Conservation (phyloP, 768 basidiomycete genomes). For the Tricholoma hemisulphureum region DNA sequence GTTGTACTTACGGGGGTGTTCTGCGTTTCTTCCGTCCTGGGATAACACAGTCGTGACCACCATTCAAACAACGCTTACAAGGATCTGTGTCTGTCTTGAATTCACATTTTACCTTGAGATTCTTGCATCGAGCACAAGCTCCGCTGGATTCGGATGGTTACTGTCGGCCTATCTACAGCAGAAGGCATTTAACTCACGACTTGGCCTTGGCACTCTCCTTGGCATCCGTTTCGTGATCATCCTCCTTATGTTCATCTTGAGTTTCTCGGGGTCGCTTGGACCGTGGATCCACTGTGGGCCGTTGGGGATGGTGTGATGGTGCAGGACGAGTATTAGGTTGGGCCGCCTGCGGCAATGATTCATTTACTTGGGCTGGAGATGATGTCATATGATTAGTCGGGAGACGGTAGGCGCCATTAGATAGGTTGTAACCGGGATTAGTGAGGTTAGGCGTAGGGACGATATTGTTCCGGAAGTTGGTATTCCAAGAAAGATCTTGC, state of each 20-base stretch:
- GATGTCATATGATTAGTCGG: conserved; percentile 3
- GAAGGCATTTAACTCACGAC: conserved; percentile 33
- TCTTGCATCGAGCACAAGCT: conserved; percentile 73
- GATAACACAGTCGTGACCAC: conserved; percentile 71
- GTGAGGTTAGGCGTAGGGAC: conserved; percentile 5
- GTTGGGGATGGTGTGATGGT: conserved; percentile 20
- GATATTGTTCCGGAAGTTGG: conserved; percentile 9
- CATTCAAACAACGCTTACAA: conserved; percentile 72
- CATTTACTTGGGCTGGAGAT: conserved; percentile 30
- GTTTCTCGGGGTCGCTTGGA: conserved; percentile 38
- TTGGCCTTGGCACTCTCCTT: conserved; percentile 43
- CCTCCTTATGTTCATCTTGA: conserved; percentile 31
- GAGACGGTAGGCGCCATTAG: conserved; percentile 6
- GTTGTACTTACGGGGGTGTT: conserved; percentile 64
- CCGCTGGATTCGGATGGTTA: conserved; percentile 33
- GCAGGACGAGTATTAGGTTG: conserved; percentile 7
- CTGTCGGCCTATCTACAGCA: neutral
- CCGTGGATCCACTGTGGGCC: conserved; percentile 21
- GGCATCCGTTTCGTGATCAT: conserved; percentile 37
- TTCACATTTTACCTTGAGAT: conserved; percentile 70
- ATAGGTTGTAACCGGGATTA: conserved; percentile 11
- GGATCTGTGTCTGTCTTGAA: conserved; percentile 69
- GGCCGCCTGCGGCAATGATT: conserved; percentile 21
- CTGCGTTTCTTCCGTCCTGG: conserved; percentile 84
- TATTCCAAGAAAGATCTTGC: conserved; percentile 15